Evolutionary conservation across 2,329 filamentous ascomycete genomes (phyloP).

Genomic region (Didymosphaeria variabile): DNA sequence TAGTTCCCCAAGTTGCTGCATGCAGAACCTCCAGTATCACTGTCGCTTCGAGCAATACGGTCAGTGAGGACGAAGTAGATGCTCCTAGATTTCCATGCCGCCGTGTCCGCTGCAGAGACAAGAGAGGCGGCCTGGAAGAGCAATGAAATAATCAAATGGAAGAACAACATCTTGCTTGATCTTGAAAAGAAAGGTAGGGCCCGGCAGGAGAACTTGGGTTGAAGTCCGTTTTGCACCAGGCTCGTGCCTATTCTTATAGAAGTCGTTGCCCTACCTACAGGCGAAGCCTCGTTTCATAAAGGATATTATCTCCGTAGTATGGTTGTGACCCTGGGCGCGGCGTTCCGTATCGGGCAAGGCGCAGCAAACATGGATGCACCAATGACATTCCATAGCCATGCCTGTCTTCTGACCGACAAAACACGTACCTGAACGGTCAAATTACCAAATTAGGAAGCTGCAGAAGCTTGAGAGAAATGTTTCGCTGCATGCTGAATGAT

Average conservation of each 20-base stretch:
- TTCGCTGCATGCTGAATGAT: background rate
- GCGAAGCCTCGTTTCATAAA: background rate
- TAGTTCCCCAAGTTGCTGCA: conserved; percentile 50
- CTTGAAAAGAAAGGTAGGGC: background rate
- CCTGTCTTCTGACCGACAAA: conserved; percentile 10
- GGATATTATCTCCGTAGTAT: conserved; percentile 1
- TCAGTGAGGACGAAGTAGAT: conserved; percentile 51
- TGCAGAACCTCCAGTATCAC: conserved; percentile 40
- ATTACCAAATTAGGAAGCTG: conserved; percentile 9
- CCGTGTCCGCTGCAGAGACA: conserved; percentile 40
- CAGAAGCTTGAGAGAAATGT: background rate
- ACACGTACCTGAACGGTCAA: conserved; percentile 6
- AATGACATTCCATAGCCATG: background rate
- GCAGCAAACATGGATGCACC: background rate
- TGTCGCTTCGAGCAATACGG: conserved; percentile 45
- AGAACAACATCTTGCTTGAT: conserved; percentile 22
- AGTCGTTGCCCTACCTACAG: background rate
- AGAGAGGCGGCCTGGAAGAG: conserved; percentile 31
- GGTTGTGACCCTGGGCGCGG: background rate
- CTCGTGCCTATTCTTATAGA: conserved; percentile 5
- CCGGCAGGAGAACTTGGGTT: background rate
- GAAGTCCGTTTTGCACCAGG: background rate
- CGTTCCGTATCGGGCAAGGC: conserved; percentile 1
- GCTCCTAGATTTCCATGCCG: conserved; percentile 48
- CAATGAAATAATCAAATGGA: conserved; percentile 23